A percentile compares a stretch with the other conserved stretches of the same genome.
These are phyloP conservation scores for Pouteria campechiana DNA, from an alignment of 179 eudicot species.

Conservation along the genomic window DNA sequence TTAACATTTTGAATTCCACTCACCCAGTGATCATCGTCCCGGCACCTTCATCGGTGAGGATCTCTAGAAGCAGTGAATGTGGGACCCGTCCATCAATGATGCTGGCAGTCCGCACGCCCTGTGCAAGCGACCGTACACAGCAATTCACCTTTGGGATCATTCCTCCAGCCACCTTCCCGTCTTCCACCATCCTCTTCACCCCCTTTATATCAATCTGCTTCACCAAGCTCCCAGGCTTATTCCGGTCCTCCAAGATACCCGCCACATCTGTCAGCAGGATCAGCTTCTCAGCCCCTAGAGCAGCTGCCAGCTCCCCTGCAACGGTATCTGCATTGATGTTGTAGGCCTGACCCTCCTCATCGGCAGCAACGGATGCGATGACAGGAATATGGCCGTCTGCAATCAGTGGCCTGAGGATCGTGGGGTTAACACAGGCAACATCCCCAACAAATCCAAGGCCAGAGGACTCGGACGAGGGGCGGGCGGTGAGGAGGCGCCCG, in stretches of 20 bases:
- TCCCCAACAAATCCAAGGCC: slow-evolving; percentile 82
- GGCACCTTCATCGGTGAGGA: slow-evolving; percentile 77
- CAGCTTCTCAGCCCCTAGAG: slow-evolving; percentile 75
- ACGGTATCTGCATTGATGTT: slow-evolving; percentile 85
- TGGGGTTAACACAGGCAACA: slow-evolving; percentile 56
- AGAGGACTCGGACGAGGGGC: slow-evolving; percentile 51
- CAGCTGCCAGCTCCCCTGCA: slow-evolving; percentile 80
- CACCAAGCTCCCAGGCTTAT: slow-evolving; percentile 53
- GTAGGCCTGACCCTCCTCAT: slow-evolving; percentile 57
- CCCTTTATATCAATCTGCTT: slow-evolving; percentile 73
- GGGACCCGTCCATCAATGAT: slow-evolving; percentile 76
- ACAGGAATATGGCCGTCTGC: slow-evolving; percentile 63
- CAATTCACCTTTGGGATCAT: slow-evolving; percentile 95
- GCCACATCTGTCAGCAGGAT: slow-evolving; percentile 77
- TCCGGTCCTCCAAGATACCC: slow-evolving; percentile 58
- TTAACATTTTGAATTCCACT: too few species aligned
- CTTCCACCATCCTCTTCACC: slow-evolving; percentile 46
- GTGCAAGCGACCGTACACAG: slow-evolving; percentile 64
- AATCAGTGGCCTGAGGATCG: slow-evolving; percentile 50
- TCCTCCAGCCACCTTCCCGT: slow-evolving; percentile 71
- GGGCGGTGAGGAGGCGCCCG: slow-evolving; percentile 66
- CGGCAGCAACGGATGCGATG: slow-evolving; percentile 80
- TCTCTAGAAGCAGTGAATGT: slow-evolving; percentile 67
- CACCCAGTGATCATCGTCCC: slow-evolving; percentile 81
- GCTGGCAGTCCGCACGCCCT: slow-evolving; percentile 77